Percentiles rank a stretch among this genome's conserved stretches.
Evolutionary conservation across 306 rosid genomes (phyloP).

Genomic region (Cyclanthera cordifolia): DNA sequence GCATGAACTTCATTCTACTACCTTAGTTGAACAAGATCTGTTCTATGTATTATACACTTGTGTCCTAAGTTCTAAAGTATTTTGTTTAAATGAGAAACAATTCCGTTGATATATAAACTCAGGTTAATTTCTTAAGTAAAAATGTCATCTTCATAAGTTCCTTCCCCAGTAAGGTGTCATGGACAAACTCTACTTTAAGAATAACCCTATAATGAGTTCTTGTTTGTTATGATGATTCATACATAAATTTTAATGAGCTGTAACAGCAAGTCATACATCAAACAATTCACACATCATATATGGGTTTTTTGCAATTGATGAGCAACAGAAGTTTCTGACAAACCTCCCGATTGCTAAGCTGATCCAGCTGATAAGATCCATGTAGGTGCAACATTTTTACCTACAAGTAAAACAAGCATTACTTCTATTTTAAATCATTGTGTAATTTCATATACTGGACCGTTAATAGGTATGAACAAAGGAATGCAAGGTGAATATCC

Average conservation of each 20-base stretch:
- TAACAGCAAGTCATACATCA: neutral
- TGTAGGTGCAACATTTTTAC: constrained; percentile 82
- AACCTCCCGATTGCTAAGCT: constrained; percentile 85
- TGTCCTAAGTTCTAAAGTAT: too few relatives aligned
- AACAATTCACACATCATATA: neutral
- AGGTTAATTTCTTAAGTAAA: neutral
- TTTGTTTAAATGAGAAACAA: too few relatives aligned
- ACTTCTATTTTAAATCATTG: constrained; percentile 8
- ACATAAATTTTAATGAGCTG: neutral
- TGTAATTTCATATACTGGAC: constrained; percentile 18
- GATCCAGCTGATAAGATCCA: constrained; percentile 76
- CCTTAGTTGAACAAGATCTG: too few relatives aligned
- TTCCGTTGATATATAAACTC: too few relatives aligned
- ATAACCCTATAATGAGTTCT: neutral
- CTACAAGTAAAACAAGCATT: constrained; percentile 35
- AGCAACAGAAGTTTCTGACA: constrained; percentile 24
- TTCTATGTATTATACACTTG: too few relatives aligned
- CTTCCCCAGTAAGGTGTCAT: neutral
- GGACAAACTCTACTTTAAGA: neutral
- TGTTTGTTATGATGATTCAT: neutral
- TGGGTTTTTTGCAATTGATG: neutral
- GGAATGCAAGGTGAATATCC: constrained; percentile 1
- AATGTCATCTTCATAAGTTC: neutral
- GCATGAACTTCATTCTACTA: too few relatives aligned
- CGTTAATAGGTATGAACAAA: constrained; percentile 13